A percentile compares a stretch with the other conserved stretches of the same genome.
Conservation (phyloP, 306 rosid genomes). For the Lablab purpureus region DNA sequence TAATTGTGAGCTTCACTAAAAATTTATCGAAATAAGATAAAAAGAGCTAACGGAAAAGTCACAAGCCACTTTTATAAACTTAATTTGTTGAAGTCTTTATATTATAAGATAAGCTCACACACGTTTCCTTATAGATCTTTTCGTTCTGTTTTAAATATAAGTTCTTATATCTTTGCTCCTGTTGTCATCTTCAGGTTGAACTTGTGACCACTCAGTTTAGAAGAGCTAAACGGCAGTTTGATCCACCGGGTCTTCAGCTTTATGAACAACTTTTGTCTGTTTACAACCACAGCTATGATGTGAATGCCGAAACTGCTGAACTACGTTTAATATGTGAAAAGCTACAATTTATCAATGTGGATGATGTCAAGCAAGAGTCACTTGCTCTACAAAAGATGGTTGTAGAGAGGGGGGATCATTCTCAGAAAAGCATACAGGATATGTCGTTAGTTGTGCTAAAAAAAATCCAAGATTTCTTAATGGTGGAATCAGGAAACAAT, state of each 20-base stretch:
- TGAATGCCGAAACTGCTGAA: slow-evolving; percentile 52
- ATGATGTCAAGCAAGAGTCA: slow-evolving; percentile 73
- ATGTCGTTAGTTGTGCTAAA: slow-evolving; percentile 65
- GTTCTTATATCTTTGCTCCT: slow-evolving; percentile 25
- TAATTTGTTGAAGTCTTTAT: background rate
- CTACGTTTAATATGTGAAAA: slow-evolving; percentile 63
- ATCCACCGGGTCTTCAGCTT: slow-evolving; percentile 64
- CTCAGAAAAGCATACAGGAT: slow-evolving; percentile 59
- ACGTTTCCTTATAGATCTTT: background rate
- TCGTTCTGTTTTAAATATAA: background rate
- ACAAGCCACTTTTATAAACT: background rate
- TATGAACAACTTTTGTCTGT: slow-evolving; percentile 60
- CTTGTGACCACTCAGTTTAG: slow-evolving; percentile 83
- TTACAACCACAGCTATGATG: slow-evolving; percentile 56
- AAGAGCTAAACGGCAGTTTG: slow-evolving; percentile 74
- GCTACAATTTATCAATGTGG: slow-evolving; percentile 64
- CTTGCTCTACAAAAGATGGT: slow-evolving; percentile 71
- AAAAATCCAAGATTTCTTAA: slow-evolving; percentile 69
- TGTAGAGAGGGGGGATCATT: slow-evolving; percentile 56
- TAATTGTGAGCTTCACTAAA: background rate
- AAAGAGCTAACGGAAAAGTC: background rate
- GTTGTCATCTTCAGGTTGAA: slow-evolving; percentile 61
- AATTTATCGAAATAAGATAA: background rate
- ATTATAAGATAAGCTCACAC: background rate
- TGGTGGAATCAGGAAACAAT: slow-evolving; percentile 58